Evolutionary conservation across 257 asterid species (phyloP), one percentile per base, ranked within the genome.

Genomic region (Pogostemon cablin): DNA sequence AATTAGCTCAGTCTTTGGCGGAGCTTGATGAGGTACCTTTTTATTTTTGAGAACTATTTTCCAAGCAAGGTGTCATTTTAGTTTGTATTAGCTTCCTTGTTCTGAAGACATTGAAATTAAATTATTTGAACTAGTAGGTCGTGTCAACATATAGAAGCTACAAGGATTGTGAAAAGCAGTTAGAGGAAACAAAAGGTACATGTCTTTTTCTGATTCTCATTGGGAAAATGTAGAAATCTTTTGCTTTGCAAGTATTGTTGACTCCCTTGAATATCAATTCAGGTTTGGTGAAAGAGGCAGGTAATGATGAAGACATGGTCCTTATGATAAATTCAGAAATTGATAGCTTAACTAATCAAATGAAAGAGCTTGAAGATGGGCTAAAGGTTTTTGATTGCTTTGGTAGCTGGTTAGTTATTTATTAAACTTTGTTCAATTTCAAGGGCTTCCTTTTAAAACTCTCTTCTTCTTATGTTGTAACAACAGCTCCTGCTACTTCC

Each of bases 321-420:
- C 90, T 89, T 82, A 95, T 95, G 99, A 88, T 95, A 63, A 83
- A 88, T 77, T 95, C 90, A 63, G 99, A 95, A 86, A 75, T 90
- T 76, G 82, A 84, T 53, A 85, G 78, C 78, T 84, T 95, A 81
- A 79, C 75, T 66, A 73, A 79, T 20, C 85, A 95, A 83, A 60
- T 83, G 38, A 84, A 81, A 39, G 89, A 84, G 77, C 82, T 88
- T 50, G 97, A 95, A 80, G 89, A 79, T 76, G 84, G 59, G 81
- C 89, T 95, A 59, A 91, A 91, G 98, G 99, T 95, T 67, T 73
- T 25, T 4, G 32, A 41, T 56, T 62, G 68, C 63, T 64, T 72
- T 47, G 32, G 7, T 32, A 54, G 41, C 67, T 59, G 52, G 62
- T 76, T 68, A 52, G 10, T 41, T 62, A 48, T 42, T 8, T 60